These are phyloP conservation scores for Puccinia horiana DNA, from an alignment of 1,284 basidiomycete species.

Conservation along the genomic window DNA sequence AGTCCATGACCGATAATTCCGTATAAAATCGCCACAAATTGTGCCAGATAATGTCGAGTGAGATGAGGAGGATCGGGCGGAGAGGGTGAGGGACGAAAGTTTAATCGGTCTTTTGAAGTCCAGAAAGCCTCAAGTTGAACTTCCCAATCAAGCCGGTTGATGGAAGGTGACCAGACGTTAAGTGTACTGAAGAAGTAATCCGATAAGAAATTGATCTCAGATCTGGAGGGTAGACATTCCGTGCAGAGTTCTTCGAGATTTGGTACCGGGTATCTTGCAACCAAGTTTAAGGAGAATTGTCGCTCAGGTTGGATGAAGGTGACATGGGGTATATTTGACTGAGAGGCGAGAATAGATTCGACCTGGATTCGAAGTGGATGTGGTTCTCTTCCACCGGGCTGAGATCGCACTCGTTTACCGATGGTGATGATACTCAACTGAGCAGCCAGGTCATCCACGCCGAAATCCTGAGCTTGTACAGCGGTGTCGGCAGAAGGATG, in stretches of 20 bases:
- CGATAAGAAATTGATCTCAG: conserved; percentile 4
- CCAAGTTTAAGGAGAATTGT: conserved; percentile 22
- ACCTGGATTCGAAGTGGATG: conserved; percentile 19
- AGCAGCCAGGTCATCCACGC: conserved; percentile 29
- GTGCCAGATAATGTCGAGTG: conserved; percentile 24
- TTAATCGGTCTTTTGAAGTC: conserved; percentile 6
- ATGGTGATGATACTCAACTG: conserved; percentile 41
- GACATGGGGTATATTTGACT: neutral
- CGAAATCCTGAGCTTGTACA: conserved; percentile 5
- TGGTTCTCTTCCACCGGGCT: neutral
- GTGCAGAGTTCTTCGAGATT: conserved; percentile 26
- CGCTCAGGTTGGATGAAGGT: conserved; percentile 12
- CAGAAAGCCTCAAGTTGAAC: conserved; percentile 11
- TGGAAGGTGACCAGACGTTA: conserved; percentile 19
- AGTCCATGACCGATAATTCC: conserved; percentile 38
- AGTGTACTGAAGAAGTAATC: conserved; percentile 14
- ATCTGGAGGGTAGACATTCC: conserved; percentile 3
- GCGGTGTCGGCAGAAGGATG: neutral
- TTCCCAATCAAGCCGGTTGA: conserved; percentile 29
- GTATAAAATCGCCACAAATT: conserved; percentile 18
- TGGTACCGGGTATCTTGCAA: conserved; percentile 5
- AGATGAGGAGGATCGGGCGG: neutral
- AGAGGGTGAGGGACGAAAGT: conserved; percentile 7
- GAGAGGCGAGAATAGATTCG: conserved; percentile 30
- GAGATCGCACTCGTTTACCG: conserved; percentile 4